Evolutionary conservation across 2,329 filamentous ascomycete genomes (phyloP).

Genomic region (Gyromitra esculenta): DNA sequence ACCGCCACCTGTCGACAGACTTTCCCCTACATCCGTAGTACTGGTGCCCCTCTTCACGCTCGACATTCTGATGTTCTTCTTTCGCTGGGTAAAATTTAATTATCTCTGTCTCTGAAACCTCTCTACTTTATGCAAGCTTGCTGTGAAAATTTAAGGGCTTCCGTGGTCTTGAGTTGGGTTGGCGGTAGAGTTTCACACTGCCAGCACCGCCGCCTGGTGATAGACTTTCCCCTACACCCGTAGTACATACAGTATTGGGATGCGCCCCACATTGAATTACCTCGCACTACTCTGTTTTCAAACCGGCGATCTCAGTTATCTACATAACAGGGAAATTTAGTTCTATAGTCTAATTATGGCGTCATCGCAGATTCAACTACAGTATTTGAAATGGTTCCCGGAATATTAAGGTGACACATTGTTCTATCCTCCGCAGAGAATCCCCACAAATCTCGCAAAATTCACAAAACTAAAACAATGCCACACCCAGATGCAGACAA

Average conservation of each 20-base stretch:
- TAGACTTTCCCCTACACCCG: too few relatives aligned
- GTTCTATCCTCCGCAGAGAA: background rate
- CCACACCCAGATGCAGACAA: conserved; percentile 41
- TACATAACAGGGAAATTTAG: background rate
- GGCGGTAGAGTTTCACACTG: too few relatives aligned
- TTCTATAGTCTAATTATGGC: background rate
- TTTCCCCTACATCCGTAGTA: too few relatives aligned
- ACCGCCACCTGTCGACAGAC: too few relatives aligned
- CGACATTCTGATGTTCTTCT: too few relatives aligned
- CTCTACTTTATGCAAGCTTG: too few relatives aligned
- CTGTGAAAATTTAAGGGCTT: too few relatives aligned
- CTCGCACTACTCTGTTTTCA: background rate
- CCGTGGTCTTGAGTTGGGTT: too few relatives aligned
- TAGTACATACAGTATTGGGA: background rate
- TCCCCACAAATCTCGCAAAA: background rate
- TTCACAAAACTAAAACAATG: conserved; percentile 34
- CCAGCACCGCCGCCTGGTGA: too few relatives aligned
- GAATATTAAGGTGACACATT: background rate
- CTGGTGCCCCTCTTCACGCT: too few relatives aligned
- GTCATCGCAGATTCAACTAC: conserved; percentile 16
- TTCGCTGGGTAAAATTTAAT: too few relatives aligned
- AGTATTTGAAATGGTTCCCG: background rate
- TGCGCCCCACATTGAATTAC: background rate
- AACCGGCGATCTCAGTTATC: background rate
- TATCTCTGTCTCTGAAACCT: too few relatives aligned